Percentiles rank a stretch among this genome's conserved stretches.
These are phyloP conservation scores for Collariella sp. DNA, from an alignment of 495 filamentous ascomycete genomes.

Conservation along the genomic window DNA sequence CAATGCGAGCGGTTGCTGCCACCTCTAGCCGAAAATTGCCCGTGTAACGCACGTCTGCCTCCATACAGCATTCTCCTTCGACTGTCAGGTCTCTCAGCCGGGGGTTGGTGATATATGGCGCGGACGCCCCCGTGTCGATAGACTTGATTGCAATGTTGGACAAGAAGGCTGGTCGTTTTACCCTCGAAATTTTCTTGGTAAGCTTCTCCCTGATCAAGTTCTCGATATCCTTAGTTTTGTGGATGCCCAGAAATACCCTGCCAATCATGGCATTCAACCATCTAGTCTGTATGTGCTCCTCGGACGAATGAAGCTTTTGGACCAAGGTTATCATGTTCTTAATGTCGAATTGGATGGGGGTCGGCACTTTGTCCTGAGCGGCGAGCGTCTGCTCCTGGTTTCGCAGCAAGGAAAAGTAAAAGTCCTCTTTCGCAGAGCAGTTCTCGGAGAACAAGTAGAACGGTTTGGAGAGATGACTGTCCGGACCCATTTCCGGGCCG, in stretches of 20 bases:
- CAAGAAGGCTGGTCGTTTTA: constrained; percentile 84
- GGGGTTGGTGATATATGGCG: constrained; percentile 84
- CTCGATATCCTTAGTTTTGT: constrained; percentile 76
- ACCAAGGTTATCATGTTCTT: constrained; percentile 80
- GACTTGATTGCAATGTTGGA: constrained; percentile 68
- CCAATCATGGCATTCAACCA: constrained; percentile 93
- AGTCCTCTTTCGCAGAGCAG: constrained; percentile 92
- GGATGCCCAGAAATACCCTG: constrained; percentile 75
- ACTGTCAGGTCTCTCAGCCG: constrained; percentile 81
- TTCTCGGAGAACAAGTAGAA: constrained; percentile 94
- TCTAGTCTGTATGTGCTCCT: constrained; percentile 82
- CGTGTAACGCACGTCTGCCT: constrained; percentile 78
- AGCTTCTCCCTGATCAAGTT: constrained; percentile 74
- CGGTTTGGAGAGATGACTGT: constrained; percentile 56
- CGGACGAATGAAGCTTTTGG: constrained; percentile 81
- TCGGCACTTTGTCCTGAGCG: constrained; percentile 51
- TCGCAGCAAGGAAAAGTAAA: constrained; percentile 85
- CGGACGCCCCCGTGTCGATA: constrained; percentile 78
- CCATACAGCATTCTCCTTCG: constrained; percentile 78
- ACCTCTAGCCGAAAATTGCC: constrained; percentile 87
- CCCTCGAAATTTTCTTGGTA: constrained; percentile 90
- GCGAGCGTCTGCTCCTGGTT: constrained; percentile 64
- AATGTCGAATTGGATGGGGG: constrained; percentile 68
- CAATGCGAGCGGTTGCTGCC: constrained; percentile 80
- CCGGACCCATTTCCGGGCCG: constrained; percentile 44